Conservation (phyloP, 768 basidiomycete species). For the Phanerodontia chrysosporium region DNA sequence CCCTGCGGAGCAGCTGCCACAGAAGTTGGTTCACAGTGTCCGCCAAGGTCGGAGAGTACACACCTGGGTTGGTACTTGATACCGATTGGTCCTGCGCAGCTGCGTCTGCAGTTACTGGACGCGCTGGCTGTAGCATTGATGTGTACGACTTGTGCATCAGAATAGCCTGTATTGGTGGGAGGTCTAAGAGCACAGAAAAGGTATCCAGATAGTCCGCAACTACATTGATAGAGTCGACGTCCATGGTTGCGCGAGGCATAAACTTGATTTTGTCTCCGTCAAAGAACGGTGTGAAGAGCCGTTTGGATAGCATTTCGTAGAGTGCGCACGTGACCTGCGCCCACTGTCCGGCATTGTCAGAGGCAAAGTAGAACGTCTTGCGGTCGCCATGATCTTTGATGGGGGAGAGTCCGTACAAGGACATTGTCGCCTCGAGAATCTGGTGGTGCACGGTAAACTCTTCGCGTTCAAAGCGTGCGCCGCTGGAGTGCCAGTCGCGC, state of each 20-base stretch:
- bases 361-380: background rate
- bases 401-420: background rate
- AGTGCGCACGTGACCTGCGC: conserved; percentile 7
- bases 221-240: conserved; percentile 2
- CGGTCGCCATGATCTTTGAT: background rate
- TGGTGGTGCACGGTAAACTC: conserved; percentile 6
- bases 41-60: no score
- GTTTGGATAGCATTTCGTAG: conserved; percentile 3
- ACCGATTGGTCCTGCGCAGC: background rate
- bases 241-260: conserved; percentile 9
- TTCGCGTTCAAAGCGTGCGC: background rate
- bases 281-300: conserved; percentile 7
- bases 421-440: conserved; percentile 8
- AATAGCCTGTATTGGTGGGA: conserved; percentile 8
- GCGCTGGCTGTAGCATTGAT: background rate
- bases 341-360: conserved; percentile 4
- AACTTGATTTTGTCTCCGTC: background rate
- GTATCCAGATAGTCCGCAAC: conserved; percentile 12
- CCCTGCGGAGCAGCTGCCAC: background rate
- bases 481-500: background rate
- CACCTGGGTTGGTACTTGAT: background rate
- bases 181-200: conserved; percentile 5
- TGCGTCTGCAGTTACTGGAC: background rate
- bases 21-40: no score
- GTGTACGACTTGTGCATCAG: conserved; percentile 4